Evolutionary conservation across 495 filamentous ascomycete species (phyloP).

Genomic region (Talaromyces trachyspermus): DNA sequence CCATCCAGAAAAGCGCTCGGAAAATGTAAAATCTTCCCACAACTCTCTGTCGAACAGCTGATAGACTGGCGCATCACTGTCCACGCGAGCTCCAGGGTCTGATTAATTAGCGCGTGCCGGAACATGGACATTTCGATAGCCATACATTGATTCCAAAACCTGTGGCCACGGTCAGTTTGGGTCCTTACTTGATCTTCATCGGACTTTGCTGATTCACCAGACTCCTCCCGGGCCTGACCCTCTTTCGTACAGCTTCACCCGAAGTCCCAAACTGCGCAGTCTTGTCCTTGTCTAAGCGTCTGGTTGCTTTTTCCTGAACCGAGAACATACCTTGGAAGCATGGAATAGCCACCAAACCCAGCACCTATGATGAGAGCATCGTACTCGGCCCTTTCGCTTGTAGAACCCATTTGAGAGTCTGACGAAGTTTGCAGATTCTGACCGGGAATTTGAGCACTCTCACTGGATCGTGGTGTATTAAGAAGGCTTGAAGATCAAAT

Average conservation of each 20-base stretch:
- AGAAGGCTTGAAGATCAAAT: not conserved
- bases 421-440: constrained; percentile 2
- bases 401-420: constrained; percentile 1
- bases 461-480: constrained; percentile 2
- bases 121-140: not conserved
- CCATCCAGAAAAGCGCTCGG: not conserved
- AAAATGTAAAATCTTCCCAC: constrained; percentile 9
- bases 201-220: constrained; percentile 3
- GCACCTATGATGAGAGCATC: constrained; percentile 49
- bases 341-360: constrained; percentile 31
- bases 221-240: constrained; percentile 2
- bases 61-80: constrained; percentile 16
- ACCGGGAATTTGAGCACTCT: constrained; percentile 1
- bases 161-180: constrained; percentile 3
- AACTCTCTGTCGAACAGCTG: constrained; percentile 18
- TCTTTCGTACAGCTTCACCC: constrained; percentile 3
- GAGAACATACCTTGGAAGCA: not conserved
- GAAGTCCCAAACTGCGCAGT: constrained; percentile 3
- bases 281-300: constrained; percentile 2
- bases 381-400: constrained; percentile 25
- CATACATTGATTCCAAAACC: constrained; percentile 1
- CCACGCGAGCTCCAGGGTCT: constrained; percentile 22
- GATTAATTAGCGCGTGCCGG: not conserved
- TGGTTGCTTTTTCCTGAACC: constrained; percentile 1
- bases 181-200: constrained; percentile 3